phyloP scores from a whole-genome alignment of 2,329 filamentous ascomycete species.

The Epichloe amarillans region DNA sequence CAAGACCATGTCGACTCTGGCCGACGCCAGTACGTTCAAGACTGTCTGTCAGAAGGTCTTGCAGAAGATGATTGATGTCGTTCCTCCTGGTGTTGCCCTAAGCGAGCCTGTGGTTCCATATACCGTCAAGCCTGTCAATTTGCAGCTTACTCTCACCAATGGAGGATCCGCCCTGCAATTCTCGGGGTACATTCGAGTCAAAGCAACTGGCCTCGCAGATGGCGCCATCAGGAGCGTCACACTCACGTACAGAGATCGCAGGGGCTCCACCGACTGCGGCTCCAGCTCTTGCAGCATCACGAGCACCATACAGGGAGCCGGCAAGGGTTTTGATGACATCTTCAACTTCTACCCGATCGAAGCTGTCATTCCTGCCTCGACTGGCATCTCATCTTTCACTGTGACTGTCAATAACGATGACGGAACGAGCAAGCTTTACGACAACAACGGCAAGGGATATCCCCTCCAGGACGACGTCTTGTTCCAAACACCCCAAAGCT shows the following conservation, averaged over 20 bases:
- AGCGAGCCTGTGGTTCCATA: constrained; percentile 41
- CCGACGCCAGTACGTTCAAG: constrained; percentile 30
- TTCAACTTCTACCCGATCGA: constrained; percentile 41
- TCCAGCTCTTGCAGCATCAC: constrained; percentile 28
- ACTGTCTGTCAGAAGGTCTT: constrained; percentile 36
- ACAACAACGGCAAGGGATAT: constrained; percentile 46
- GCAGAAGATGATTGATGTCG: constrained; percentile 48
- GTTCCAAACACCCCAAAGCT: constrained; percentile 44
- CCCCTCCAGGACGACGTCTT: constrained; percentile 41
- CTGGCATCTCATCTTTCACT: constrained; percentile 49
- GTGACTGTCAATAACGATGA: constrained; percentile 35
- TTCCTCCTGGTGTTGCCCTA: constrained; percentile 36
- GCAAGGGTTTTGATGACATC: constrained; percentile 45
- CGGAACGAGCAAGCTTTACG: constrained; percentile 31
- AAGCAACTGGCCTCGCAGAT: constrained; percentile 33
- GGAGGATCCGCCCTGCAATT: constrained; percentile 35
- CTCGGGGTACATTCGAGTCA: constrained; percentile 42
- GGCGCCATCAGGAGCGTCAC: constrained; percentile 32
- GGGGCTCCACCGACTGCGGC: constrained; percentile 33
- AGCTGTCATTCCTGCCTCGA: constrained; percentile 38
- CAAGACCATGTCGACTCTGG: constrained; percentile 36
- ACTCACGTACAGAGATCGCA: constrained; percentile 43
- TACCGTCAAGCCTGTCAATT: constrained; percentile 42
- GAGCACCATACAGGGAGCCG: constrained; percentile 31
- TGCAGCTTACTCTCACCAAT: constrained; percentile 39